These are phyloP conservation scores for Stachybotrys elegans DNA, from an alignment of 2,329 filamentous ascomycete genomes.

Conservation along the genomic window DNA sequence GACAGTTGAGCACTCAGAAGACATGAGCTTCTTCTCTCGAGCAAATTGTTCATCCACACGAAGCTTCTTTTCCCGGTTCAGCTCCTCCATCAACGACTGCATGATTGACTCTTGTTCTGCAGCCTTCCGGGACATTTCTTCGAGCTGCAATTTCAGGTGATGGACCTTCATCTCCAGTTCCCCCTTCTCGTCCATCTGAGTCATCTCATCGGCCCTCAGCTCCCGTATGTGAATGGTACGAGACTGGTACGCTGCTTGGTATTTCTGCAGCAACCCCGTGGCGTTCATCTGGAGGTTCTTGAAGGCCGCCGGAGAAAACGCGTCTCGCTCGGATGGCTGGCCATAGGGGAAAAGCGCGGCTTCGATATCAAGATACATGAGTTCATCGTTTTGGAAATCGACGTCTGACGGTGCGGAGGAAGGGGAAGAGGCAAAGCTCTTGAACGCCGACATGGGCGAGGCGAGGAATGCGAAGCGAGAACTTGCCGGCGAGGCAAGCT, in stretches of 20 bases:
- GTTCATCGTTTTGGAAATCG: conserved; percentile 49
- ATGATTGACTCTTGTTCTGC: conserved; percentile 49
- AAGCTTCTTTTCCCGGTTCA: conserved; percentile 45
- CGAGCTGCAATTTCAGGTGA: conserved; percentile 54
- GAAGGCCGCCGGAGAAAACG: conserved; percentile 54
- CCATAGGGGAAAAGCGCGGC: conserved; percentile 46
- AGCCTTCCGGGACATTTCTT: conserved; percentile 51
- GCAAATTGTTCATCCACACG: conserved; percentile 32
- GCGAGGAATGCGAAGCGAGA: conserved; percentile 43
- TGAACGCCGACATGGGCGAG: conserved; percentile 40
- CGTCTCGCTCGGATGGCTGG: conserved; percentile 36
- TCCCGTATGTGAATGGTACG: conserved; percentile 47
- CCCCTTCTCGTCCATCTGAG: conserved; percentile 49
- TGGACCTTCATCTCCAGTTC: conserved; percentile 48
- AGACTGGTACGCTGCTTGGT: conserved; percentile 55
- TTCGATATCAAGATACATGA: conserved; percentile 51
- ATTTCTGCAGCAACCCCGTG: conserved; percentile 45
- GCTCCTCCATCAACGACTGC: conserved; percentile 42
- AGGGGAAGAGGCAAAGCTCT: conserved; percentile 15
- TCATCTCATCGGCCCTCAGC: conserved; percentile 47
- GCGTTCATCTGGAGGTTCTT: conserved; percentile 58
- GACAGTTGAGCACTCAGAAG: conserved; percentile 36
- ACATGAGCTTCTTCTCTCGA: conserved; percentile 18
- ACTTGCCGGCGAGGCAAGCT: conserved; percentile 22
- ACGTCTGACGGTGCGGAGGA: conserved; percentile 34